phyloP scores from a whole-genome alignment of 345 rosid genomes.

The Hevea brasiliensis region DNA sequence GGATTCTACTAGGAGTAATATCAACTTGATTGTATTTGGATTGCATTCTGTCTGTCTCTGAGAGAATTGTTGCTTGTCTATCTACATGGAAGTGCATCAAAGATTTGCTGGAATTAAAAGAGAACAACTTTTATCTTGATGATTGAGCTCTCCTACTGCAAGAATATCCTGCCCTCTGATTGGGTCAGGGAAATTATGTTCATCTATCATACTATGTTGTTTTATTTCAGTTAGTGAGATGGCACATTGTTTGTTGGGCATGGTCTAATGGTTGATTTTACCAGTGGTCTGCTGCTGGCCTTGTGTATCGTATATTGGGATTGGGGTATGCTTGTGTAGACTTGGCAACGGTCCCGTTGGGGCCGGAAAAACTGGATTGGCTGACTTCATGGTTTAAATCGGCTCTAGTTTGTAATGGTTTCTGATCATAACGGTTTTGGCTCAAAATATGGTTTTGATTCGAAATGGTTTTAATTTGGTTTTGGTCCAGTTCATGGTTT shows the following conservation, averaged over 20 bases:
- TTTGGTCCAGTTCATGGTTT: too few species aligned
- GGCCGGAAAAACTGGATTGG: too few species aligned
- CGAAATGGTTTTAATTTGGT: too few species aligned
- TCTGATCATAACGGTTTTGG: too few species aligned
- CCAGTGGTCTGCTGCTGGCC: too few species aligned
- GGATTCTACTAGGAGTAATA: neutral
- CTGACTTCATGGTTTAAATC: too few species aligned
- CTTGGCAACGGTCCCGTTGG: too few species aligned
- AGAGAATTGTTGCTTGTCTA: neutral
- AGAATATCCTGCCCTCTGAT: neutral
- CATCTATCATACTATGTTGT: neutral
- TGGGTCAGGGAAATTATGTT: neutral
- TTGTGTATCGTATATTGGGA: too few species aligned
- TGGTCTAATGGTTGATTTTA: neutral
- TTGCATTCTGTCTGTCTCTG: neutral
- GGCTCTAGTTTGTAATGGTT: too few species aligned
- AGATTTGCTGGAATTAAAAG: neutral
- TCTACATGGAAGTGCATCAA: neutral
- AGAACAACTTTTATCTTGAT: neutral
- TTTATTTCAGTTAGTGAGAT: neutral
- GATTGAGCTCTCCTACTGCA: neutral
- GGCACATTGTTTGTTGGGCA: neutral
- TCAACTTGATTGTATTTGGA: neutral
- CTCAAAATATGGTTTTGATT: too few species aligned
- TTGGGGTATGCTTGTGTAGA: too few species aligned